These are phyloP conservation scores for Xylariaceae sp. DNA, from an alignment of 2,329 filamentous ascomycete genomes.

Conservation along the genomic window DNA sequence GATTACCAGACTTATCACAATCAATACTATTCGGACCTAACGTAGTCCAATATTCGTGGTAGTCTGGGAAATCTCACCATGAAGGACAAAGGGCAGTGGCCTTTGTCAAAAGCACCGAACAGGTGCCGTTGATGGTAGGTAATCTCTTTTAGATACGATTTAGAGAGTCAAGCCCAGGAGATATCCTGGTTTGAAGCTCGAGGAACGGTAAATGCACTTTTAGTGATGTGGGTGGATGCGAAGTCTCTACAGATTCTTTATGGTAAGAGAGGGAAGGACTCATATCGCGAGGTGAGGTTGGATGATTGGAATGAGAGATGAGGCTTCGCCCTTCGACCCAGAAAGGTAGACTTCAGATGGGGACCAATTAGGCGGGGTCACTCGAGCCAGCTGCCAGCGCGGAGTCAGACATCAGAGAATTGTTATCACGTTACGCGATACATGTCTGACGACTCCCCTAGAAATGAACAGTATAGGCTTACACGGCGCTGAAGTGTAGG, in stretches of 20 bases:
- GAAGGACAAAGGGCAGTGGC: slow-evolving; percentile 38
- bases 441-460: background rate
- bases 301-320: slow-evolving; percentile 3
- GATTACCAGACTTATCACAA: slow-evolving; percentile 42
- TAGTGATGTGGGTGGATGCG: slow-evolving; percentile 1
- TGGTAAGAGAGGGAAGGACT: slow-evolving; percentile 1
- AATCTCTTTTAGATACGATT: background rate
- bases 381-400: background rate
- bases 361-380: slow-evolving; percentile 19
- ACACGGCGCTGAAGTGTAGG: background rate
- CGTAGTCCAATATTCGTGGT: background rate
- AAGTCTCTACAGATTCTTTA: slow-evolving; percentile 6
- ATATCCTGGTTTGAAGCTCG: background rate
- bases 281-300: slow-evolving; percentile 10
- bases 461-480: background rate
- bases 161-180: background rate
- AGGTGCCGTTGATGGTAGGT: background rate
- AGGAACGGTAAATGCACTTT: background rate
- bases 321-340: slow-evolving; percentile 1
- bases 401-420: slow-evolving; percentile 12
- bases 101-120: slow-evolving; percentile 10
- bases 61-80: slow-evolving; percentile 38
- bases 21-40: slow-evolving; percentile 12
- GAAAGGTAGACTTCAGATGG: slow-evolving; percentile 2
- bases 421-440: slow-evolving; percentile 12